These are phyloP conservation scores for Lagenidium sp. DNA, from an alignment of 352 stramenopile genomes.

Conservation along the genomic window DNA sequence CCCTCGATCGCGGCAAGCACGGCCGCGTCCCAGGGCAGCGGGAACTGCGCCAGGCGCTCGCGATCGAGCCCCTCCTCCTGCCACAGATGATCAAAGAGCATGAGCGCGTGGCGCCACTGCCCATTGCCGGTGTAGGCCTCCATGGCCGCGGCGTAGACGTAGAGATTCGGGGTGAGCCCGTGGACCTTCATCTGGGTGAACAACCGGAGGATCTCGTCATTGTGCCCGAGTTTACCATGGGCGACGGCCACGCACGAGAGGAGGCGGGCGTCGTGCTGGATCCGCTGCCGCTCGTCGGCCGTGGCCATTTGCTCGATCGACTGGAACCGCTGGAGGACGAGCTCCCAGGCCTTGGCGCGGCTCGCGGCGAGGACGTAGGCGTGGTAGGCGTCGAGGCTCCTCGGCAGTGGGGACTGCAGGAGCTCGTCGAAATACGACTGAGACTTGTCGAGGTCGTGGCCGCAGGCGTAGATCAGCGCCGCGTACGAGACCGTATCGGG, in stretches of 20 bases:
- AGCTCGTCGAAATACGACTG: slow-evolving; percentile 39
- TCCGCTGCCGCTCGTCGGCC: slow-evolving; percentile 8
- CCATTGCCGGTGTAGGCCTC: slow-evolving; percentile 50
- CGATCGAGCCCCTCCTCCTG: slow-evolving; percentile 28
- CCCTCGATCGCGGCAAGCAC: slow-evolving; percentile 38
- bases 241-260: slow-evolving; percentile 55
- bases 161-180: slow-evolving; percentile 48
- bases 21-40: slow-evolving; percentile 60
- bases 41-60: slow-evolving; percentile 21
- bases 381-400: slow-evolving; percentile 19
- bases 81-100: slow-evolving; percentile 67
- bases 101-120: slow-evolving; percentile 57
- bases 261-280: slow-evolving; percentile 45
- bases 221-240: slow-evolving; percentile 25
- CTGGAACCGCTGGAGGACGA: slow-evolving; percentile 28
- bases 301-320: slow-evolving; percentile 1
- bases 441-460: slow-evolving; percentile 26
- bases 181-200: slow-evolving; percentile 72
- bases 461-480: slow-evolving; percentile 41
- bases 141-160: slow-evolving; percentile 66
- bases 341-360: slow-evolving; percentile 28
- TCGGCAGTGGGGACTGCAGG: slow-evolving; percentile 4
- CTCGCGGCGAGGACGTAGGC: slow-evolving; percentile 21
- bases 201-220: slow-evolving; percentile 46
- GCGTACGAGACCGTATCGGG: slow-evolving; percentile 49